These are phyloP conservation scores for Rhinocladiella mackenziei DNA, from an alignment of 2,329 filamentous ascomycete species.

Conservation along the genomic window DNA sequence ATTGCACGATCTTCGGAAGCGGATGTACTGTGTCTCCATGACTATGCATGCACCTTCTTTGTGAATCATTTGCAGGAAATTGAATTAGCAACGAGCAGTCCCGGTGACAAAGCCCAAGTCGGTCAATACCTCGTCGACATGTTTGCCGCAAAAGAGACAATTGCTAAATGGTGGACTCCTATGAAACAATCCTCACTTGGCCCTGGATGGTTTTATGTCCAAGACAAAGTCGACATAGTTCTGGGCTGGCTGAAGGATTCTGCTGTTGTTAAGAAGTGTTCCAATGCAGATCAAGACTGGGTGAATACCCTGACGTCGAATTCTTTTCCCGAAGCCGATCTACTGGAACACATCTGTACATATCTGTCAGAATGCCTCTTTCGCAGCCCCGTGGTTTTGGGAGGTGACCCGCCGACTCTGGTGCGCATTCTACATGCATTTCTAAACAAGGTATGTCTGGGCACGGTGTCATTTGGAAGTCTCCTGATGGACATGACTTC, in stretches of 20 bases:
- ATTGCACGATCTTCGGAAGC: neutral
- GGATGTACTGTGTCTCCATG: neutral
- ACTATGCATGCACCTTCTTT: conserved; percentile 1
- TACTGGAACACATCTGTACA: neutral
- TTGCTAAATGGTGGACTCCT: conserved; percentile 1
- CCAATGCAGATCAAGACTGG: neutral
- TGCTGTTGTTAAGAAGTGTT: neutral
- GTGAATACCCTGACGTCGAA: conserved; percentile 3
- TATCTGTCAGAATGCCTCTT: conserved; percentile 1
- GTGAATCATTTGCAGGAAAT: conserved; percentile 4
- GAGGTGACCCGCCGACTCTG: neutral
- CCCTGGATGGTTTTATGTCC: neutral
- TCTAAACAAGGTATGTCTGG: neutral
- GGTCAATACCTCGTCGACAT: conserved; percentile 4
- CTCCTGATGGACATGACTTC: too few relatives aligned
- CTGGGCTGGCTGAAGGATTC: conserved; percentile 1
- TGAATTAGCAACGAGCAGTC: neutral
- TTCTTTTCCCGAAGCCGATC: conserved; percentile 1
- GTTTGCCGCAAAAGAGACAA: neutral
- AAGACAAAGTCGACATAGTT: neutral
- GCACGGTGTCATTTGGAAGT: neutral
- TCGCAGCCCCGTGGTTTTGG: neutral
- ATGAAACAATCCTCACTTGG: neutral
- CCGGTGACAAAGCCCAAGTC: neutral
- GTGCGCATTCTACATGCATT: conserved; percentile 1